Evolutionary conservation across 1,139 yeast genomes (phyloP).

Genomic region (Hansenula anomala): DNA sequence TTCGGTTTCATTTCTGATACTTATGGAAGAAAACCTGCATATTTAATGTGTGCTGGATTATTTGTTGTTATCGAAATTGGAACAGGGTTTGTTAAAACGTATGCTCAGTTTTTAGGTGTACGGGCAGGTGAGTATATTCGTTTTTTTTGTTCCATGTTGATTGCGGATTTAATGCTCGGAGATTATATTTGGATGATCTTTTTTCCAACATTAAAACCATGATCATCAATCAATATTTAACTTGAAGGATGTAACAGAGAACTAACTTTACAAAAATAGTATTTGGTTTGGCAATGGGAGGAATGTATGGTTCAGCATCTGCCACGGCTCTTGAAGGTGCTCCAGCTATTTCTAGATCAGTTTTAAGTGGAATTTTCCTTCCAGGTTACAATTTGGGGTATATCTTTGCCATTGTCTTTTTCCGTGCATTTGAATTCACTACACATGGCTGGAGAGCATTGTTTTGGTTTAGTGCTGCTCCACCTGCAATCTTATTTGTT

Average conservation of each 20-base stretch:
- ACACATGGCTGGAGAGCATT: constrained; percentile 43
- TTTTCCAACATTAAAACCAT: too few species aligned
- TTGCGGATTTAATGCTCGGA: too few species aligned
- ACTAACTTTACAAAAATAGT: too few species aligned
- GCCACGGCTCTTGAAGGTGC: constrained; percentile 41
- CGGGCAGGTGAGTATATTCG: too few species aligned
- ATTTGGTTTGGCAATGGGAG: constrained; percentile 46
- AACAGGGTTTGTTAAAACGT: constrained; percentile 47
- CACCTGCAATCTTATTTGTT: constrained; percentile 33
- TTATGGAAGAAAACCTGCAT: constrained; percentile 50
- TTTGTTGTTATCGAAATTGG: constrained; percentile 44
- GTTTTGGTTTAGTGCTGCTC: constrained; percentile 51
- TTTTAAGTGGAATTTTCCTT: constrained; percentile 38
- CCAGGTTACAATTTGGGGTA: constrained; percentile 41
- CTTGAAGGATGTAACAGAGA: too few species aligned
- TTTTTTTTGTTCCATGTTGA: too few species aligned
- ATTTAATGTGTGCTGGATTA: constrained; percentile 34
- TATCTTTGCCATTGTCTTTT: constrained; percentile 37
- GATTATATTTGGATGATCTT: too few species aligned
- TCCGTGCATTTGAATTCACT: constrained; percentile 31
- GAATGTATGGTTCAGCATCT: constrained; percentile 40
- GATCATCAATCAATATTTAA: too few species aligned
- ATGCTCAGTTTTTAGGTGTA: constrained; percentile 43
- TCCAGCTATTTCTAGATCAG: constrained; percentile 33
- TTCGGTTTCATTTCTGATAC: constrained; percentile 46